These are phyloP conservation scores for Gelatoporia subvermispora DNA, from an alignment of 768 basidiomycete species.

Conservation along the genomic window DNA sequence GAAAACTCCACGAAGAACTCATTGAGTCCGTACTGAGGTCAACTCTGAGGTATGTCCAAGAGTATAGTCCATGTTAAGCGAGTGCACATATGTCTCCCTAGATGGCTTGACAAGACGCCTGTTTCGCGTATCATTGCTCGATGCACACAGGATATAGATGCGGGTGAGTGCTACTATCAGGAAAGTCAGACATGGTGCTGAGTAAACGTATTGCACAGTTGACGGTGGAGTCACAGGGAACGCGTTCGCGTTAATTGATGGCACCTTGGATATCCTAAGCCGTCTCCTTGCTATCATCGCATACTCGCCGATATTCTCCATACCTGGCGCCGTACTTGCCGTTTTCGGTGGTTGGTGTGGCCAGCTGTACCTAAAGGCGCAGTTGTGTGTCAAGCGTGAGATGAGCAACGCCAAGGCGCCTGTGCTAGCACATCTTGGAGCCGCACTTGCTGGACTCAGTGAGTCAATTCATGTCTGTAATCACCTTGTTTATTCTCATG, in stretches of 20 bases:
- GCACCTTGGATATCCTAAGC: slow-evolving; percentile 25
- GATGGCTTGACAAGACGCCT: slow-evolving; percentile 45
- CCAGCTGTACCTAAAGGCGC: slow-evolving; percentile 48
- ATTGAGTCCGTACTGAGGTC: slow-evolving; percentile 51
- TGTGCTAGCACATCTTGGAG: slow-evolving; percentile 44
- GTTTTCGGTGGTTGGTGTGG: slow-evolving; percentile 36
- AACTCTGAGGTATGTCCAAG: slow-evolving; percentile 44
- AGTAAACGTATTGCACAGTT: slow-evolving; percentile 17
- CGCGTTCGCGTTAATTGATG: slow-evolving; percentile 21
- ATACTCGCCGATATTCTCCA: slow-evolving; percentile 35
- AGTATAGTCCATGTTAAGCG: background rate
- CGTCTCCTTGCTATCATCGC: slow-evolving; percentile 32
- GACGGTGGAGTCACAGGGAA: slow-evolving; percentile 26
- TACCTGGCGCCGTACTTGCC: slow-evolving; percentile 32
- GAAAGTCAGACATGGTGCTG: too few relatives aligned
- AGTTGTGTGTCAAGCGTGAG: slow-evolving; percentile 52
- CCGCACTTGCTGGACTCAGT: slow-evolving; percentile 46
- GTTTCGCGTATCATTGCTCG: slow-evolving; percentile 40
- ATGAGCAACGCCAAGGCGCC: slow-evolving; percentile 46
- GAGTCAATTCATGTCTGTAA: slow-evolving; percentile 8
- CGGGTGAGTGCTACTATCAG: background rate
- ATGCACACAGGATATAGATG: slow-evolving; percentile 14
- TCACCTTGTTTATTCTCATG: background rate
- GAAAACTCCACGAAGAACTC: slow-evolving; percentile 46
- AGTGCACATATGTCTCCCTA: background rate